Evolutionary conservation across 148 eudicot genomes (phyloP), one percentile per base, ranked within the genome.

Genomic region (Dysphania ambrosioides): DNA sequence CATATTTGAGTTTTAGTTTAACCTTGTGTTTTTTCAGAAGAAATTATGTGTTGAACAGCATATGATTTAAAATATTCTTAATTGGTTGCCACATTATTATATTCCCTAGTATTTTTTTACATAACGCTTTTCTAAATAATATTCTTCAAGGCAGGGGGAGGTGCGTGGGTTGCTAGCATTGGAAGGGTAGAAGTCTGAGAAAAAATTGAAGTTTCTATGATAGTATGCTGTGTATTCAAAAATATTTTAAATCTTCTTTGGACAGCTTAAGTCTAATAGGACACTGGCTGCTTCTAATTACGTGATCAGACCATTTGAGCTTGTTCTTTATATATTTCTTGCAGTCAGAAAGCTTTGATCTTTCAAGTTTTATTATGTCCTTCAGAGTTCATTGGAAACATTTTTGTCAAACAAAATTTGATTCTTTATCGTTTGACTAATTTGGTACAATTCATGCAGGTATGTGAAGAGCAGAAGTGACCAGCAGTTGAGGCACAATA

Each of bases 381-480:
- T 42, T 47, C 53, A 47, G 13, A 47, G n/a, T 21, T 47, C 53
- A 47, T 13, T 13, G 16, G 53, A 47, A 2, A 47, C 16, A 16
- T 47, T 4, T 11, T 47, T n/a, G n/a, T n/a, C 12, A 12, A 44
- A 10, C 16, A 44, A 47, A 47, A 47, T 36, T 24, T 42, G 69
- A 16, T 19, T 41, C 9, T 2, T 35, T 16, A 30, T 10, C 35
- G 21, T 71, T 51, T 71, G 4, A 53, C 53, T 29, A 64, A 42
- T 31, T 18, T 44, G 15, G 40, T 13, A 40, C 32, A 41, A 40
- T 44, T 31, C 27, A 51, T 15, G 66, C 68, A 90, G 96, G 83
- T 90, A 90, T 79, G 96, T 90, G 81, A 90, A 90, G 78, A 90
- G 92, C 78, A 85, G 92, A 68, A 90, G 91, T 83, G 96, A 90